Conservation (phyloP, 257 asterid species). For the Nicotiana sylvestris region DNA sequence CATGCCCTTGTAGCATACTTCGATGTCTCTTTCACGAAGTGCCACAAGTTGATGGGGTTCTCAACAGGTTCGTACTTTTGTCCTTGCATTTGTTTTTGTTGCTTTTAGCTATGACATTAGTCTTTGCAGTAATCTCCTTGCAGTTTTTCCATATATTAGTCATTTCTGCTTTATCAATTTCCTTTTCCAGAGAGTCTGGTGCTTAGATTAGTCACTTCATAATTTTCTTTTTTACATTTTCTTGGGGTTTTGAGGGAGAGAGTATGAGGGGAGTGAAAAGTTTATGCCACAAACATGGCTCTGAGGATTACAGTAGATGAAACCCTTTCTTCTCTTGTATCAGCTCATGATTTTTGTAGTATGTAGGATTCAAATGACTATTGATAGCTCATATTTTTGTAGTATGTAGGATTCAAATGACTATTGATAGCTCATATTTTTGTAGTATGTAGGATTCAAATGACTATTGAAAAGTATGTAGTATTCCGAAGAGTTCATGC, state of each 20-base stretch:
- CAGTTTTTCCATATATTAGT: background rate
- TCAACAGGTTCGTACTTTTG: slow-evolving; percentile 59
- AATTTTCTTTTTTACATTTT: background rate
- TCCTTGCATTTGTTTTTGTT: background rate
- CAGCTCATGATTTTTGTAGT: background rate
- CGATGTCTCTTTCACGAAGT: slow-evolving; percentile 85
- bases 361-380: background rate
- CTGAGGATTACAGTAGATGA: background rate
- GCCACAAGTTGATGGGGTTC: slow-evolving; percentile 85
- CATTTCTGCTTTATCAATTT: background rate
- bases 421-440: too few relatives aligned
- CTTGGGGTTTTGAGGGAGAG: background rate
- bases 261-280: background rate
- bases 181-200: background rate
- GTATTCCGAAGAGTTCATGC: background rate
- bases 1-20: slow-evolving; percentile 96
- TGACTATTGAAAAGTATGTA: too few relatives aligned
- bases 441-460: background rate
- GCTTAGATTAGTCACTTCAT: background rate
- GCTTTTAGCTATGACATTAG: background rate
- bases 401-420: background rate
- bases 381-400: too few relatives aligned
- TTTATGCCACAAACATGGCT: background rate
- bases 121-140: background rate
- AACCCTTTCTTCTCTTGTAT: background rate